Evolutionary conservation across 768 basidiomycete species (phyloP).

Genomic region (Lepiota brunneoincarnata): DNA sequence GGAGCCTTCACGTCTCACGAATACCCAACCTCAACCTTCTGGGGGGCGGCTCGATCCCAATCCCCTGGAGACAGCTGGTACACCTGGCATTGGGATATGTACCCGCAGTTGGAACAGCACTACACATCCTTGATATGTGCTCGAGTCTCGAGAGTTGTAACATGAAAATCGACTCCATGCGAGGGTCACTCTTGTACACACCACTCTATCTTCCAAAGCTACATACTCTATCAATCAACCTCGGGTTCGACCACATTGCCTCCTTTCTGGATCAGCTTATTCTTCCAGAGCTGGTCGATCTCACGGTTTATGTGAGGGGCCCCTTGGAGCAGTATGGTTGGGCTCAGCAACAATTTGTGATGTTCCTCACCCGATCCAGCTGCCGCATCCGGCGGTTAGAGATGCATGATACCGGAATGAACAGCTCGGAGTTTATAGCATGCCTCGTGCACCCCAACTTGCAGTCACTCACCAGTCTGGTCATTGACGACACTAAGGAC

Average conservation of each 20-base stretch:
- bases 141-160: conserved; percentile 23
- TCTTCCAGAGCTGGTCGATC: conserved; percentile 23
- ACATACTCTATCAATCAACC: conserved; percentile 26
- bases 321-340: conserved; percentile 27
- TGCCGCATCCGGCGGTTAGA: conserved; percentile 26
- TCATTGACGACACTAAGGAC: conserved; percentile 30
- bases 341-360: conserved; percentile 29
- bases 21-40: conserved; percentile 27
- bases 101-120: conserved; percentile 23
- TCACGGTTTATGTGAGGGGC: conserved; percentile 26
- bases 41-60: conserved; percentile 19
- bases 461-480: conserved; percentile 25
- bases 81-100: conserved; percentile 25
- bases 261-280: conserved; percentile 26
- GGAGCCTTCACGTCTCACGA: conserved; percentile 27
- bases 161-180: conserved; percentile 25
- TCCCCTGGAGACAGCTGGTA: conserved; percentile 31
- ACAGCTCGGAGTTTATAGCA: conserved; percentile 24
- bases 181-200: conserved; percentile 20
- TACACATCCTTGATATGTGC: conserved; percentile 28
- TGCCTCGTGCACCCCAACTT: conserved; percentile 25
- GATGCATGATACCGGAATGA: conserved; percentile 31
- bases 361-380: conserved; percentile 28
- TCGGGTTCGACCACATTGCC: conserved; percentile 25
- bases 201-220: conserved; percentile 24